Conservation (phyloP, 2,329 filamentous ascomycete species). For the Venturia asperata region DNA sequence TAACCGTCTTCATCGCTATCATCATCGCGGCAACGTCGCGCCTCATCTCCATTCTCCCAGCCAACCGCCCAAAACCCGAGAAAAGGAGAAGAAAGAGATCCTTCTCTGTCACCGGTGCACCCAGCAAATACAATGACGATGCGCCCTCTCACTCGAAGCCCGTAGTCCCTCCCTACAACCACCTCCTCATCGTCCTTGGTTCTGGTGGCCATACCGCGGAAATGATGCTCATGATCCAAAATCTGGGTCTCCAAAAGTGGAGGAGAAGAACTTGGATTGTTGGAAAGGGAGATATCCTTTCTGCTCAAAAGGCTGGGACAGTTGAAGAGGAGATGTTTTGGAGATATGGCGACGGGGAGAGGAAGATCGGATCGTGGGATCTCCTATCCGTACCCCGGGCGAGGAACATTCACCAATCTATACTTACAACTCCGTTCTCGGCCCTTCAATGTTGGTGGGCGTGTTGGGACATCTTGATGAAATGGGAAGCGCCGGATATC, state of each 20-base stretch:
- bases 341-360: conserved; percentile 12
- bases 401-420: conserved; percentile 72
- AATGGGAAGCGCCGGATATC: conserved; percentile 54
- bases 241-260: conserved; percentile 39
- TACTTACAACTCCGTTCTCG: conserved; percentile 64
- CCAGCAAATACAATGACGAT: conserved; percentile 16
- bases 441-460: conserved; percentile 58
- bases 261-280: conserved; percentile 66
- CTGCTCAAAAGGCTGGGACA: conserved; percentile 32
- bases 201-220: conserved; percentile 93
- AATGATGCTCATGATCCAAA: conserved; percentile 77
- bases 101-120: conserved; percentile 20
- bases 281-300: conserved; percentile 68
- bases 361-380: conserved; percentile 45
- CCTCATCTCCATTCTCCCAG: conserved; percentile 35
- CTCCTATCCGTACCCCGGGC: conserved; percentile 67
- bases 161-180: conserved; percentile 36
- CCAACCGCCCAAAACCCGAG: conserved; percentile 24
- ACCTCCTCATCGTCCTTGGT: conserved; percentile 76
- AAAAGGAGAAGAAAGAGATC: not conserved
- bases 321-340: conserved; percentile 11
- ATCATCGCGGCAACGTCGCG: conserved; percentile 29
- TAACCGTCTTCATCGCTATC: conserved; percentile 31
- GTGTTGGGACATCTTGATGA: conserved; percentile 42
- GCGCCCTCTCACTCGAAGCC: conserved; percentile 14